These are phyloP conservation scores for Posidonia australis DNA, from an alignment of 106 monocot species.

Conservation along the genomic window DNA sequence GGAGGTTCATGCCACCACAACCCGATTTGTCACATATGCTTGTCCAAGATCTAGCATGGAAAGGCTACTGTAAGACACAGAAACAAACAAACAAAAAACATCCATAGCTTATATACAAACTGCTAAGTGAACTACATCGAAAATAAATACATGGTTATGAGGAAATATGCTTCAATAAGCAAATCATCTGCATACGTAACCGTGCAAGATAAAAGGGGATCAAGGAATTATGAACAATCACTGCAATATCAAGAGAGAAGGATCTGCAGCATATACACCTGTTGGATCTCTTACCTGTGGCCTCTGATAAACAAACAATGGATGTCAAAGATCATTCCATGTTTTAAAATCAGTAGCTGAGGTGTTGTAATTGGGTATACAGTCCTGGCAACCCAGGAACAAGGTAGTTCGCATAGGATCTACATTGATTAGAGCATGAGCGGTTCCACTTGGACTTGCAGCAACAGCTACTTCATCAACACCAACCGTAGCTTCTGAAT, in stretches of 20 bases:
- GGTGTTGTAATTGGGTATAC: slow-evolving; percentile 20
- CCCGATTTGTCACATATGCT: too few species aligned
- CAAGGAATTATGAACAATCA: too few species aligned
- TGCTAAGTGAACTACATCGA: neutral
- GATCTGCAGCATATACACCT: too few species aligned
- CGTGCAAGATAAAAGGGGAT: too few species aligned
- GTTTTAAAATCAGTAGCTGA: slow-evolving; percentile 48
- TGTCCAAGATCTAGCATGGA: too few species aligned
- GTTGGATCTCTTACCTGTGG: neutral
- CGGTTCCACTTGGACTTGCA: slow-evolving; percentile 48
- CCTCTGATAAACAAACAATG: neutral
- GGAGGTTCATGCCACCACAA: too few species aligned
- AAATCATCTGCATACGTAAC: too few species aligned
- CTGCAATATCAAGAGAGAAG: too few species aligned
- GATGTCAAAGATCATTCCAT: slow-evolving; percentile 52
- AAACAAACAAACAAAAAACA: too few species aligned
- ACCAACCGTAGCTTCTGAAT: slow-evolving; percentile 43
- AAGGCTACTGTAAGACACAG: too few species aligned
- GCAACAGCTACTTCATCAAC: slow-evolving; percentile 48
- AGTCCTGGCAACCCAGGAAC: slow-evolving; percentile 56
- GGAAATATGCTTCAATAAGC: neutral
- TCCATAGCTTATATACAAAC: too few species aligned
- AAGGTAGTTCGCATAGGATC: slow-evolving; percentile 39
- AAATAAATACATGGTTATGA: neutral
- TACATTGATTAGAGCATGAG: slow-evolving; percentile 56